Percentiles rank a stretch among this genome's conserved stretches.
Evolutionary conservation across 768 basidiomycete genomes (phyloP).

Genomic region (Punctularia strigosozonata): DNA sequence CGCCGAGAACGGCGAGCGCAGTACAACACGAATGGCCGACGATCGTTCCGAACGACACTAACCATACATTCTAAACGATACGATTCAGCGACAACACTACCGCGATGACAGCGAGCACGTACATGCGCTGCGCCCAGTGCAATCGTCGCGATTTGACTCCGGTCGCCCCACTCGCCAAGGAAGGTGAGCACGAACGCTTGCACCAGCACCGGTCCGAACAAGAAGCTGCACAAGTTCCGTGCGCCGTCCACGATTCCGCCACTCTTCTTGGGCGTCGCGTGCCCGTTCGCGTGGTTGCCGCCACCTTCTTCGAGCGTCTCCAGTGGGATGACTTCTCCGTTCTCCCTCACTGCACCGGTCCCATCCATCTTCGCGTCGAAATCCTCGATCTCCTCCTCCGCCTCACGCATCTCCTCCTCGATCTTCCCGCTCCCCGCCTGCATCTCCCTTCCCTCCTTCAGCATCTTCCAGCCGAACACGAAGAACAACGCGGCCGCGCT

Average conservation of each 20-base stretch:
- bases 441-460: conserved; percentile 78
- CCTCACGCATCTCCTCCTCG: conserved; percentile 89
- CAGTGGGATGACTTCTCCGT: conserved; percentile 44
- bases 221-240: conserved; percentile 70
- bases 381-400: conserved; percentile 88
- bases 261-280: conserved; percentile 10
- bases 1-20: conserved; percentile 83
- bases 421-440: conserved; percentile 68
- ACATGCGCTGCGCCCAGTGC: conserved; percentile 94
- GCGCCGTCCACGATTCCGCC: conserved; percentile 41
- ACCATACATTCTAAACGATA: conserved; percentile 66
- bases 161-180: conserved; percentile 98
- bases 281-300: conserved; percentile 7
- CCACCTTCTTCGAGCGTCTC: conserved; percentile 69
- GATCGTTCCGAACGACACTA: conserved; percentile 85
- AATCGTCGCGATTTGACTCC: conserved; percentile 95
- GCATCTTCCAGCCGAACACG: conserved; percentile 84
- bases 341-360: conserved; percentile 19
- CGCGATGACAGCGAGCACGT: conserved; percentile 14
- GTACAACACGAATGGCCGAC: conserved; percentile 85
- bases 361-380: conserved; percentile 49
- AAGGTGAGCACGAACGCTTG: conserved; percentile 93
- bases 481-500: conserved; percentile 76
- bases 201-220: conserved; percentile 89
- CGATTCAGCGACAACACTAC: conserved; percentile 6